Conservation (phyloP, 768 basidiomycete species). For the Phanerodontia chrysosporium region DNA sequence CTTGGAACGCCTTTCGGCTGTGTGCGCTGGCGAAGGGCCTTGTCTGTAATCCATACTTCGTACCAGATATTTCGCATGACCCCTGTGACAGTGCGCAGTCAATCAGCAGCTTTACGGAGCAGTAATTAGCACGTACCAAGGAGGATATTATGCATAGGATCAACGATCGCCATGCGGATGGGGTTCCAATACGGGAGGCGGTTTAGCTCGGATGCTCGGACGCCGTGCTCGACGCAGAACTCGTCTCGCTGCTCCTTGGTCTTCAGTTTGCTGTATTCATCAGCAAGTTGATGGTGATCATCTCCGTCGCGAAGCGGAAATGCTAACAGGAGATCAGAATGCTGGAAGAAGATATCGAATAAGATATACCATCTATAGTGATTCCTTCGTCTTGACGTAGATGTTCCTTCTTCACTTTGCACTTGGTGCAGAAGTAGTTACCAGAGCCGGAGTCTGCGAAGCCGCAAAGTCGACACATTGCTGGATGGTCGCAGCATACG, state of each 20-base stretch:
- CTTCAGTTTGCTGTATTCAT: conserved; percentile 8
- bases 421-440: conserved; percentile 12
- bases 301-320: conserved; percentile 7
- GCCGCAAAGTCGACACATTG: conserved; percentile 15
- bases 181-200: conserved; percentile 29
- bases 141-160: conserved; percentile 30
- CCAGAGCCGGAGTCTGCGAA: conserved; percentile 18
- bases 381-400: conserved; percentile 9
- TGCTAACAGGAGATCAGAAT: too few relatives aligned
- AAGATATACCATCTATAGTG: conserved; percentile 6
- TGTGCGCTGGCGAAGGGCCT: conserved; percentile 7
- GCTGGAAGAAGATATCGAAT: too few relatives aligned
- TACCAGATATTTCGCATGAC: conserved; percentile 12
- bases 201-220: conserved; percentile 14
- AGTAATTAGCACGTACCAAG: conserved; percentile 11
- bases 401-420: conserved; percentile 12
- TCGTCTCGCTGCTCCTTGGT: conserved; percentile 10
- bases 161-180: conserved; percentile 22
- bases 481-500: conserved; percentile 34
- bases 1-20: conserved; percentile 1
- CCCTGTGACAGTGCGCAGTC: not conserved
- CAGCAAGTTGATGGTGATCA: conserved; percentile 8
- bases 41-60: conserved; percentile 6
- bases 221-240: conserved; percentile 15
- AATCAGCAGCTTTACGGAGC: conserved; percentile 1